Evolutionary conservation across 257 asterid species (phyloP), one percentile per base, ranked within the genome.

Genomic region (Nicotiana tabacum): DNA sequence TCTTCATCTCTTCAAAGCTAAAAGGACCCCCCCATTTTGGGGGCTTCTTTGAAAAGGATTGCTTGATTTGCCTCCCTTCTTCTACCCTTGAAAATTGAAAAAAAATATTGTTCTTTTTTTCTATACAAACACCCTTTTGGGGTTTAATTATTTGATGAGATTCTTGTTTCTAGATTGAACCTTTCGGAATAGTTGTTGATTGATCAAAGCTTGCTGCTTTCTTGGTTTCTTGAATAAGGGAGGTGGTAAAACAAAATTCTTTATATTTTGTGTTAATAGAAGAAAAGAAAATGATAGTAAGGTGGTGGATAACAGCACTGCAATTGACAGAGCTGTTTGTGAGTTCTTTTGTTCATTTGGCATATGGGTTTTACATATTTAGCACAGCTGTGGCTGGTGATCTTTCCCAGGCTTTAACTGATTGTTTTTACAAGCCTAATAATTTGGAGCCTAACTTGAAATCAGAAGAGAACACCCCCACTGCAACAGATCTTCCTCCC

Each of bases 361-460:
- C 51, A 6, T 96, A 88, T 88, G 99, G 98, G 78, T 88, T 94
- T 62, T 96, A 96, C 90, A 93, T 96, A 77, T 94, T 96, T 53
- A 94, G 98, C 91, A 83, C 98, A 6, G 99, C 98, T 78, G 86
- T 96, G 35, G 97, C 98, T 53, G 97, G 97, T 35, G 99, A 96
- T 89, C 84, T 94, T 72, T 93, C 94, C 6, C 97, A 89, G 89
- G 87, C 90, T 39, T 82, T 92, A 37, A 91, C 89, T 81, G 98
- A 94, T 94, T 81, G 84, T 83, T 18, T 87, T 87, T 91, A 83
- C 83, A 93, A 91, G 89, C 95, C 94, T 43, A 72, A 12, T 27
- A 95, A 88, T 89, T 74, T 89, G 83, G 89, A 86, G 9, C 65
- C 18, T 85, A 87, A 85, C 24, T 85, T 89, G 84, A 87, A 79